Conservation (phyloP, 768 basidiomycete species). For the Basidioascus undulatus region DNA sequence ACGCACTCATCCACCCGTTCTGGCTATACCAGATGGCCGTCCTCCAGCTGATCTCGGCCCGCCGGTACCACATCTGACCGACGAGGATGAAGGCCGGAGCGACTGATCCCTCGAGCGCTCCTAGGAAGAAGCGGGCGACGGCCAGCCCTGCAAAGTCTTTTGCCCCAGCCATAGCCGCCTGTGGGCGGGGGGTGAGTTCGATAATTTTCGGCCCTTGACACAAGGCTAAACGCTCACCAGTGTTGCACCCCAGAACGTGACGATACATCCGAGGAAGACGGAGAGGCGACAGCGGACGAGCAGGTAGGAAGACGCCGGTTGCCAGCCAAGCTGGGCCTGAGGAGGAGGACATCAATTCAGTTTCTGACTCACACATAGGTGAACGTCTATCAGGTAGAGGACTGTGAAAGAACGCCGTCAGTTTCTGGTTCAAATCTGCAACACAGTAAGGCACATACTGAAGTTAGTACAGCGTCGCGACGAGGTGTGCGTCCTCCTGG, state of each 20-base stretch:
- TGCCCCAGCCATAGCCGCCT: conserved; percentile 22
- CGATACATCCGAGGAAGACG: conserved; percentile 10
- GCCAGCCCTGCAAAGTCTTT: conserved; percentile 23
- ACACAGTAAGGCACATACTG: too few species aligned
- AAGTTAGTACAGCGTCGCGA: too few species aligned
- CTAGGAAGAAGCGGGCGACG: conserved; percentile 24
- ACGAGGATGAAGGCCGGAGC: conserved; percentile 28
- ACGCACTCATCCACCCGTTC: conserved; percentile 24
- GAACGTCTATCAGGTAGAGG: too few species aligned
- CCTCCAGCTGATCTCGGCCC: conserved; percentile 26
- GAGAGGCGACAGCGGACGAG: conserved; percentile 23
- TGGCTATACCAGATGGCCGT: conserved; percentile 24
- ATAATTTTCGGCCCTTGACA: conserved; percentile 2
- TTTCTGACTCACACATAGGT: too few species aligned
- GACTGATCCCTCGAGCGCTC: conserved; percentile 27
- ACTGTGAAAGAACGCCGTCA: too few species aligned
- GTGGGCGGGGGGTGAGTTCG: conserved; percentile 17
- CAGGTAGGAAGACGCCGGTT: conserved; percentile 23
- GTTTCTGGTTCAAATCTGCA: too few species aligned
- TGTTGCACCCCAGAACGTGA: neutral
- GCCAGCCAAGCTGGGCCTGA: conserved; percentile 25
- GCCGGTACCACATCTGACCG: conserved; percentile 29
- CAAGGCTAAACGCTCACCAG: too few species aligned
- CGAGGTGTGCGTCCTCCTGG: too few species aligned
- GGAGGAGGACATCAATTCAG: too few species aligned